Base-by-base conservation (phyloP, 768 basidiomycete species). In the Amanita pseudoporphyria region DNA sequence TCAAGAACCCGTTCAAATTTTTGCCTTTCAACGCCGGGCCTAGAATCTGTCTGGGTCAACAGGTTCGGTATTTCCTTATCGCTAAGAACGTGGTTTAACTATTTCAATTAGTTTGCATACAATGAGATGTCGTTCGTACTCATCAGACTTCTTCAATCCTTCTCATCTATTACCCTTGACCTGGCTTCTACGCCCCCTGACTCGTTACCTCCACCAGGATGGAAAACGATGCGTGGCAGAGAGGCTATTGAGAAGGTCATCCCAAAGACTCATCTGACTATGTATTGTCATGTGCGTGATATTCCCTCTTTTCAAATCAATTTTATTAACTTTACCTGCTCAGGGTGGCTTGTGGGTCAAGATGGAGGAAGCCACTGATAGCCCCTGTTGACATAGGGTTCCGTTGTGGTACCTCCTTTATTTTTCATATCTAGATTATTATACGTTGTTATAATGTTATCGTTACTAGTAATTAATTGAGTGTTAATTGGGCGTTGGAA, bases 1-100 rank as follows among this genome's bases (percentile, higher is more conserved):
- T 74, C 21, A 72, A 74, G 33, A 82, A 83, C 54, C 74, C 81
- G 0, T 84, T 80, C 66, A 81, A 83, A 50, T 87, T 86, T 66
- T 69, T 84, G 3, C 80, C 79, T 12, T 81, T 81, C 67, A 80
- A 79, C 51, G 78, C 73, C 2, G 74, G 74, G 13, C 79, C 78
- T 9, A 70, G 77, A 10, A 78, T 80, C 47, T 80, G 78, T 53
- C 69, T 79, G 3, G 79, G 79, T 3, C 79, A 81, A 66, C 77
- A 79, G 64, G 78, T 73, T 39, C 30, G 52, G 52, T 18, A 6
- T 6, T 30, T 9, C 13, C 37, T 31, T 38, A 16, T 26, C 4
- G 22, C 7, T 28, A 3, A 4, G 26, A 28, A 28, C 26, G 26
- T 28, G 26, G 3, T 28, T 28, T 28, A 3, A 28, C 38, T 19